Conservation (phyloP, 2,329 filamentous ascomycete species). For the Lomentospora prolificans region DNA sequence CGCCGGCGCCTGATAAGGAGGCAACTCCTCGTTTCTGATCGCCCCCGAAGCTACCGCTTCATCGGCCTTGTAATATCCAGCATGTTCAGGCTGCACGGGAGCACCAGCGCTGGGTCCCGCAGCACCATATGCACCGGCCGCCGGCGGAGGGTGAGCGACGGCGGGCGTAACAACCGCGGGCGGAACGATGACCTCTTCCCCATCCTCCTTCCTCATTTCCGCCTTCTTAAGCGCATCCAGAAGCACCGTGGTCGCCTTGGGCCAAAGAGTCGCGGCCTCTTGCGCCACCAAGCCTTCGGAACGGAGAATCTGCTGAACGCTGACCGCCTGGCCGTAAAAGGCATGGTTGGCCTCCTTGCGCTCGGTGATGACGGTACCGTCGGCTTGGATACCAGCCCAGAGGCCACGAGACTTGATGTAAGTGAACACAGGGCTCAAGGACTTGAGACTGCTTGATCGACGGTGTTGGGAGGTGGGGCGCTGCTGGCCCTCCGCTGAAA, state of each 20-base stretch:
- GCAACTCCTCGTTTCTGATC: not conserved
- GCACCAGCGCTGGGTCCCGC: not conserved
- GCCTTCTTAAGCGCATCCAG: constrained; percentile 6
- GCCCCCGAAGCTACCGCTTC: not conserved
- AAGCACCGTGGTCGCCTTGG: not conserved
- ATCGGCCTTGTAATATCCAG: not conserved
- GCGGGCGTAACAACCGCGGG: not conserved
- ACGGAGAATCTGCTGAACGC: constrained; percentile 35
- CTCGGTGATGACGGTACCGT: constrained; percentile 79
- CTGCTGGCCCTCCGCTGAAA: not conserved
- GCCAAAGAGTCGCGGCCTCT: not conserved
- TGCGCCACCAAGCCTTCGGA: constrained; percentile 27
- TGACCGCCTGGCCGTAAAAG: constrained; percentile 62
- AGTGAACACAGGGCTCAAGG: constrained; percentile 33
- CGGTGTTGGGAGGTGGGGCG: not conserved
- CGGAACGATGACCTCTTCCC: not conserved
- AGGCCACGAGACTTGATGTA: constrained; percentile 87
- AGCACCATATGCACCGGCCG: not conserved
- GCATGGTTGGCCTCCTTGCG: constrained; percentile 79
- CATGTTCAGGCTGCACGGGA: not conserved
- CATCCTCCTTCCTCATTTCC: not conserved
- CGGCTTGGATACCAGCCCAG: constrained; percentile 77
- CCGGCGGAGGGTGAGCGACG: not conserved
- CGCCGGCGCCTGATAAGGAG: not conserved
- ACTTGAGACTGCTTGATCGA: constrained; percentile 17